Evolutionary conservation across 2,329 filamentous ascomycete species (phyloP).

Genomic region (Neonectria sp.): DNA sequence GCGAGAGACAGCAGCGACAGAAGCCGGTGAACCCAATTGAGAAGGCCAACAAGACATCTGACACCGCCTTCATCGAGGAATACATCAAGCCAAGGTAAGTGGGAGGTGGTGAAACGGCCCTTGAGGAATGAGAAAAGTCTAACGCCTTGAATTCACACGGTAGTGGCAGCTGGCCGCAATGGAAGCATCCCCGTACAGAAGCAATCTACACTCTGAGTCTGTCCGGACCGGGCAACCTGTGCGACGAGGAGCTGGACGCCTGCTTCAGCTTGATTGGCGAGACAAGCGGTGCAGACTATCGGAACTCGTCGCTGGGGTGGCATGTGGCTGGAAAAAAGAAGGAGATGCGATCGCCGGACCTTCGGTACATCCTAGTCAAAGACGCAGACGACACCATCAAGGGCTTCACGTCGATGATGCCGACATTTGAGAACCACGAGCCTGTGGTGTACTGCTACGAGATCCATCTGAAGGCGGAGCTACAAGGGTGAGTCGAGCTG

Average conservation of each 20-base stretch:
- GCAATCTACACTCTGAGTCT: conserved; percentile 62
- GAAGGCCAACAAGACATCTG: conserved; percentile 61
- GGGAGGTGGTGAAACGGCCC: background rate
- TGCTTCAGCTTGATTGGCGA: conserved; percentile 72
- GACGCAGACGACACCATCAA: conserved; percentile 51
- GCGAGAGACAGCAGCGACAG: conserved; percentile 35
- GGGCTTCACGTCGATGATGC: conserved; percentile 78
- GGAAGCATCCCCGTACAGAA: conserved; percentile 66
- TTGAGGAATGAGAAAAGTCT: conserved; percentile 4
- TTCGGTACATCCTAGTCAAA: conserved; percentile 78
- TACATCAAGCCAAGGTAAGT: conserved; percentile 64
- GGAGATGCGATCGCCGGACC: conserved; percentile 78
- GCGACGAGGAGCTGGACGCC: conserved; percentile 61
- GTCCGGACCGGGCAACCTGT: conserved; percentile 56
- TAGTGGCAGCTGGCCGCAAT: conserved; percentile 56
- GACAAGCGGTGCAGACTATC: conserved; percentile 77
- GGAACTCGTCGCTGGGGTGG: conserved; percentile 75
- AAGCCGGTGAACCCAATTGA: conserved; percentile 58
- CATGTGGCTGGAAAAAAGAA: conserved; percentile 70
- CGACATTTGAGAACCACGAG: conserved; percentile 76
- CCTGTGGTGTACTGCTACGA: conserved; percentile 85
- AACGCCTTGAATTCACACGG: conserved; percentile 5
- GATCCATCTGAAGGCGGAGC: conserved; percentile 73
- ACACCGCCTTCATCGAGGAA: conserved; percentile 64
- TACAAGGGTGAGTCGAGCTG: conserved; percentile 65